Percentiles rank a stretch among this genome's conserved stretches.
Evolutionary conservation across 202 grass and related monocot genomes (phyloP).

Genomic region (Digitaria exilis): DNA sequence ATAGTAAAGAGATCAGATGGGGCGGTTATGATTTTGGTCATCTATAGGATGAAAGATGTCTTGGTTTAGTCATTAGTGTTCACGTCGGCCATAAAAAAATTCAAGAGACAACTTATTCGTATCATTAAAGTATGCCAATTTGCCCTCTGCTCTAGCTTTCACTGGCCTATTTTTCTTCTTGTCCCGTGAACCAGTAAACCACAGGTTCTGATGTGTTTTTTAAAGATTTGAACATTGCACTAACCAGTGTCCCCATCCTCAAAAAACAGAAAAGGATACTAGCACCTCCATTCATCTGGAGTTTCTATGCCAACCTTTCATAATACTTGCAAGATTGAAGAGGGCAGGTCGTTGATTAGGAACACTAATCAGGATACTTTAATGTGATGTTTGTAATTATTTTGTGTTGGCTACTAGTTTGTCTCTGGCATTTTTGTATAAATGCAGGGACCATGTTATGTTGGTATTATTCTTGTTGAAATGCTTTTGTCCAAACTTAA

Average conservation of each 20-base stretch:
- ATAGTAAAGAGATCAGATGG: background rate
- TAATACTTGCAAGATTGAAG: background rate
- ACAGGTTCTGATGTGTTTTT: background rate
- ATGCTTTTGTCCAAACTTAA: background rate
- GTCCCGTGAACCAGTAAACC: background rate
- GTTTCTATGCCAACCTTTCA: background rate
- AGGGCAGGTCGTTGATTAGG: background rate
- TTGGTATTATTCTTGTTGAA: background rate
- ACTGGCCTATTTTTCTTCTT: background rate
- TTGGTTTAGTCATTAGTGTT: slow-evolving; percentile 1
- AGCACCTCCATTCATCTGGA: background rate
- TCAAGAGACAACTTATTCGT: background rate
- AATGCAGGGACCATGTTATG: background rate
- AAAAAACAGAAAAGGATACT: background rate
- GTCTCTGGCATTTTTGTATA: background rate
- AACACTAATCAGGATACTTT: background rate
- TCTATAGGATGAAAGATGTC: background rate
- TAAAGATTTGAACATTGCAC: background rate
- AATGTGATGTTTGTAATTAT: slow-evolving; percentile 19
- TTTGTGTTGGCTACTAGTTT: background rate
- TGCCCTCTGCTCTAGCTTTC: background rate
- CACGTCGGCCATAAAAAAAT: background rate
- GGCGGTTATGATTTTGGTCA: background rate
- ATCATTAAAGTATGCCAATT: background rate
- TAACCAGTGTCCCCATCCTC: background rate